phyloP scores from a whole-genome alignment of 805 yeast species.

The Metschnikowia cerradonensis region DNA sequence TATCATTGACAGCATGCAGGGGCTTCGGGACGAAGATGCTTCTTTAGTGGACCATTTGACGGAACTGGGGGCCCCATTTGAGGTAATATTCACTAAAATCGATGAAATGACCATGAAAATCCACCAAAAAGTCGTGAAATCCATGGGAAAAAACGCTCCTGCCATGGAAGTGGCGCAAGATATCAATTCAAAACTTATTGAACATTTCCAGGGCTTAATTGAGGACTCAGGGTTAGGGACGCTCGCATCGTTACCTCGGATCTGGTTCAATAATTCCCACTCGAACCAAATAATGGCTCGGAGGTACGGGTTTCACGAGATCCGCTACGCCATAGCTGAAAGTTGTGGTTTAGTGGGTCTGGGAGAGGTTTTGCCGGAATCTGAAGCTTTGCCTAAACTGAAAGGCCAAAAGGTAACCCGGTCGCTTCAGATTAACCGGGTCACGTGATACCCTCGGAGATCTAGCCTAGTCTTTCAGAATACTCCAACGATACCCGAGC shows the following conservation, averaged over 20 bases:
- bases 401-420: background rate
- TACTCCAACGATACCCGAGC: no score
- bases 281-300: conserved; percentile 28
- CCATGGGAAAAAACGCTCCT: background rate
- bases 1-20: conserved; percentile 57
- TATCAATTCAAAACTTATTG: conserved; percentile 25
- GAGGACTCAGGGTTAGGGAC: conserved; percentile 29
- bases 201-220: conserved; percentile 35
- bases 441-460: background rate
- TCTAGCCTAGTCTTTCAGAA: background rate
- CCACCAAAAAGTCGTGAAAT: conserved; percentile 18
- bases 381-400: background rate
- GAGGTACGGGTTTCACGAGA: conserved; percentile 52
- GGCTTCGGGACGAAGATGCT: conserved; percentile 56
- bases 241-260: conserved; percentile 37
- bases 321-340: conserved; percentile 49
- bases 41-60: conserved; percentile 48
- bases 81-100: conserved; percentile 71
- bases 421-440: background rate
- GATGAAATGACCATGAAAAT: conserved; percentile 46
- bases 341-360: conserved; percentile 41
- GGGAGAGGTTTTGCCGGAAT: background rate
- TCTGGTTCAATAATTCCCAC: conserved; percentile 52
- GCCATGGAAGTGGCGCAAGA: conserved; percentile 13
- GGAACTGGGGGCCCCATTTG: conserved; percentile 61